Conservation (phyloP, 768 basidiomycete genomes). For the Crepidotus variabilis region DNA sequence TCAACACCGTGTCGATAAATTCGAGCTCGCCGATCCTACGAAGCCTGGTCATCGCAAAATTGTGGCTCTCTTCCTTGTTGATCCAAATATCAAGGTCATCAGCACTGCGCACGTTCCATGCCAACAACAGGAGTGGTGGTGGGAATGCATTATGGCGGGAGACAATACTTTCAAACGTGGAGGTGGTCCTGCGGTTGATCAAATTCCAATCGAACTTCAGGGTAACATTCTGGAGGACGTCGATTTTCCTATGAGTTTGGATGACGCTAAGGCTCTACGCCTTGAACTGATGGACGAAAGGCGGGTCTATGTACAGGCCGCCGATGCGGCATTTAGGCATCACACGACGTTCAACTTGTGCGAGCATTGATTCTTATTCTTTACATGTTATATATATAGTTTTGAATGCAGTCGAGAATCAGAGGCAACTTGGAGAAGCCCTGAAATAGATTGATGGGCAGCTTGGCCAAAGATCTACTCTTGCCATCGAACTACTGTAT, state of each 20-base stretch:
- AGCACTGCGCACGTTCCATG: conserved; percentile 26
- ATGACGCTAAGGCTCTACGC: conserved; percentile 24
- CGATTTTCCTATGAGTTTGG: conserved; percentile 20
- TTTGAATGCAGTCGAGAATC: too few species aligned
- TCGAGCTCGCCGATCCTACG: conserved; percentile 30
- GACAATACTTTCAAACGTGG: neutral
- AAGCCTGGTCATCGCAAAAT: conserved; percentile 41
- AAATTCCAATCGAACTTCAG: conserved; percentile 12
- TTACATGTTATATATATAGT: too few species aligned
- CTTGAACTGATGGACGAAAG: conserved; percentile 29
- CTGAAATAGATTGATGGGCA: too few species aligned
- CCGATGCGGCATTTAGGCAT: conserved; percentile 8
- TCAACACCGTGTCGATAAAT: conserved; percentile 36
- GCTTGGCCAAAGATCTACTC: too few species aligned
- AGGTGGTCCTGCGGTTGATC: neutral
- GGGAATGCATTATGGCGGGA: conserved; percentile 11
- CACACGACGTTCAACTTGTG: conserved; percentile 18
- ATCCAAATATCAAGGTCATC: conserved; percentile 27
- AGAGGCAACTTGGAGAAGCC: too few species aligned
- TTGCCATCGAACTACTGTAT: too few species aligned
- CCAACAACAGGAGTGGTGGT: conserved; percentile 30
- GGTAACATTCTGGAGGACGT: conserved; percentile 12
- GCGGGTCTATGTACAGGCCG: conserved; percentile 14
- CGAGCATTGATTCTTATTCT: conserved; percentile 15
- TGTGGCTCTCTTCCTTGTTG: conserved; percentile 37